These are phyloP conservation scores for Lactarius hengduanensis DNA, from an alignment of 768 basidiomycete species.

Conservation along the genomic window DNA sequence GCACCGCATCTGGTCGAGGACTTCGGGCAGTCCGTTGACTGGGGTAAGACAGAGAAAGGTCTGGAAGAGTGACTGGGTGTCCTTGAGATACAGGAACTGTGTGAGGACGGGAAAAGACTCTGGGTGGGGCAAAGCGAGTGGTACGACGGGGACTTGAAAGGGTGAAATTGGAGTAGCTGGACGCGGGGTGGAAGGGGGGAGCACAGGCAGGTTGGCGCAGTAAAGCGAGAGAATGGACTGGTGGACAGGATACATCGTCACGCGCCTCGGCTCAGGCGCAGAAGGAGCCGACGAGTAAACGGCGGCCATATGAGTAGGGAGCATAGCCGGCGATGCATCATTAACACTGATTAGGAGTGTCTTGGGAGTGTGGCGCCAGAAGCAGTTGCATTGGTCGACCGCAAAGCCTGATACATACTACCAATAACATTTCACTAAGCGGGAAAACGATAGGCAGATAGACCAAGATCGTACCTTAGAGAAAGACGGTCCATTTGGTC, in stretches of 20 bases:
- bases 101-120: constrained; percentile 58
- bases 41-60: constrained; percentile 39
- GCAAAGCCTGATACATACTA: constrained; percentile 28
- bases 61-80: constrained; percentile 48
- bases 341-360: constrained; percentile 18
- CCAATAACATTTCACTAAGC: not conserved
- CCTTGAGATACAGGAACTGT: constrained; percentile 66
- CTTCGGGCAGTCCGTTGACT: constrained; percentile 26
- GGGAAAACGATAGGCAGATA: not conserved
- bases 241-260: constrained; percentile 60
- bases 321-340: not conserved
- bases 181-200: constrained; percentile 41
- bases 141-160: constrained; percentile 54
- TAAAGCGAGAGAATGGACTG: constrained; percentile 66
- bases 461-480: constrained; percentile 4
- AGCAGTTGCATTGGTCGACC: constrained; percentile 18
- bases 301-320: constrained; percentile 28
- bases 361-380: constrained; percentile 20
- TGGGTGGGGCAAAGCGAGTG: constrained; percentile 62
- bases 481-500: constrained; percentile 16
- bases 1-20: constrained; percentile 16
- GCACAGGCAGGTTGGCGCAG: constrained; percentile 60
- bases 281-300: constrained; percentile 27
- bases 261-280: constrained; percentile 11
- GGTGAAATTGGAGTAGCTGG: constrained; percentile 35